Evolutionary conservation across 306 rosid genomes (phyloP), one percentile per base, ranked within the genome.

Genomic region (Crotalaria pallida): DNA sequence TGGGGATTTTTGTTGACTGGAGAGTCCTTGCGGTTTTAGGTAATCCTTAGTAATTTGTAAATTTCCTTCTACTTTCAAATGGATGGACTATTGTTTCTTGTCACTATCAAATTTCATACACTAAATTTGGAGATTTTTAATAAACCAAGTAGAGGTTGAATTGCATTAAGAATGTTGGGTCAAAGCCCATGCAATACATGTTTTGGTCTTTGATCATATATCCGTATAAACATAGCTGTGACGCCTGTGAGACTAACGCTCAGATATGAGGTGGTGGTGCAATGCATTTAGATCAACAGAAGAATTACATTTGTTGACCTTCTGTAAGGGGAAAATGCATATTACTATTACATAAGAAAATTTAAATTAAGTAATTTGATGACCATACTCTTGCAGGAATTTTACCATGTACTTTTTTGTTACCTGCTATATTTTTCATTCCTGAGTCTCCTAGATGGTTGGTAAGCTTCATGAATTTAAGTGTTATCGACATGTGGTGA

Each of bases 371-470:
- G 51, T 9, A 76, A 53, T 44, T 70, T 59, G 57, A 21, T 65
- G 58, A 7, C 27, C 38, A 64, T 56, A 60, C 63, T 57, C 15
- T 67, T 79, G 70, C 87, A 94, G 99, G 99, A 77, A 74, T 80
- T 72, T 71, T 94, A 71, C 99, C 99, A 0, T 94, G 99, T 78
- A 84, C 92, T 43, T 41, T 94, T 79, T 76, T 91, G 77, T 91
- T 94, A 72, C 99, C 97, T 62, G 97, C 89, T 72, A 82, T 94
- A 16, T 94, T 94, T 80, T 94, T 94, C 86, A 82, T 94, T 82
- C 99, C 97, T 0, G 99, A 94, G 76, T 91, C 97, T 70, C 99
- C 99, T 67, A 88, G 97, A 77, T 91, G 99, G 97, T 92, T 94
- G 86, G 99, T 89, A 83, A 85, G 82, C 49, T 43, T 79, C 74